Conservation (phyloP, 1,284 basidiomycete species). For the Pterulicium gracile region DNA sequence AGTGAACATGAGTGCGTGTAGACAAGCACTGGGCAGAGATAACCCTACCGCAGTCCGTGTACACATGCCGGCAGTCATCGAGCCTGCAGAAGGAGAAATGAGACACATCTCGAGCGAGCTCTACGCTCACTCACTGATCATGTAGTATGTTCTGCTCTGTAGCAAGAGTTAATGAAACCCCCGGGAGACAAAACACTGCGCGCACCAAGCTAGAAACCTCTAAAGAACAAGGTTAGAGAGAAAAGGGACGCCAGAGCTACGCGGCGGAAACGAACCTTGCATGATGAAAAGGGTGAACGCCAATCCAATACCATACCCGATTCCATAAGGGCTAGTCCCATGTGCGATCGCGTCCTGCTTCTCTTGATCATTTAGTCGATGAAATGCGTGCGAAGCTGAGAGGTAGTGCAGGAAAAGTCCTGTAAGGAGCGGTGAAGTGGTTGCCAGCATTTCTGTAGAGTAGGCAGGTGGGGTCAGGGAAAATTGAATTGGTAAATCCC, state of each 20-base stretch:
- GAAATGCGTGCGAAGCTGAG: slow-evolving; percentile 38
- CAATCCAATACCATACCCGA: slow-evolving; percentile 52
- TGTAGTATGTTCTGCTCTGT: slow-evolving; percentile 41
- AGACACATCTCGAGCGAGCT: neutral
- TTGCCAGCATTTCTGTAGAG: slow-evolving; percentile 41
- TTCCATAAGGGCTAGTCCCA: slow-evolving; percentile 28
- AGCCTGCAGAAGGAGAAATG: slow-evolving; percentile 20
- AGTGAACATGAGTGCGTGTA: neutral
- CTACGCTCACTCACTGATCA: slow-evolving; percentile 35
- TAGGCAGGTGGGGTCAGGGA: slow-evolving; percentile 39
- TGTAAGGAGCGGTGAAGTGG: slow-evolving; percentile 51
- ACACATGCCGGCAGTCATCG: slow-evolving; percentile 40
- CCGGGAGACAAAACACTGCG: slow-evolving; percentile 2
- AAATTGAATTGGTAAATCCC: neutral
- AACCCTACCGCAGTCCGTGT: slow-evolving; percentile 37
- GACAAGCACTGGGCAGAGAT: neutral
- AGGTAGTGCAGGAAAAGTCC: slow-evolving; percentile 57
- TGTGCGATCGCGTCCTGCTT: slow-evolving; percentile 22
- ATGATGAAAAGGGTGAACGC: slow-evolving; percentile 56
- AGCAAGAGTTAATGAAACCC: neutral
- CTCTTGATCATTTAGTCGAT: slow-evolving; percentile 21
- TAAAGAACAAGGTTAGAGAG: slow-evolving; percentile 11
- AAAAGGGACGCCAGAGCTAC: slow-evolving; percentile 8
- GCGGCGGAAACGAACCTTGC: slow-evolving; percentile 36
- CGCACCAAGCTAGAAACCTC: slow-evolving; percentile 40